Percentiles rank a stretch among this genome's conserved stretches.
Evolutionary conservation across 768 basidiomycete species (phyloP).

Genomic region (Serendipita indica): DNA sequence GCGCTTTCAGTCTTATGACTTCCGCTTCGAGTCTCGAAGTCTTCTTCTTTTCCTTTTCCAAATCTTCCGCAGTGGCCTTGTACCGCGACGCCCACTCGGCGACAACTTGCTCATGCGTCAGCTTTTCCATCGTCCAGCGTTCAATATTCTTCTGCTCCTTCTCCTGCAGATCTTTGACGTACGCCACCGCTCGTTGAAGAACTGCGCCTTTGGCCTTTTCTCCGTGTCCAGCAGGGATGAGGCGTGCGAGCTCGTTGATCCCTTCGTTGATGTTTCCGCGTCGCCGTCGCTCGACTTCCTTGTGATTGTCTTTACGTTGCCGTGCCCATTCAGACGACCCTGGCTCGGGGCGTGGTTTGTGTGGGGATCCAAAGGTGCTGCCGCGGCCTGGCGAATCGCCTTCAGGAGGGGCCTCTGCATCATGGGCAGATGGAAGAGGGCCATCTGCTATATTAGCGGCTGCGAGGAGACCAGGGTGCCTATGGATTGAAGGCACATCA

Average conservation of each 20-base stretch:
- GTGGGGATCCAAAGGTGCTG: not conserved
- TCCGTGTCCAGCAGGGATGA: constrained; percentile 76
- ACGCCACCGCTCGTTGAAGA: constrained; percentile 73
- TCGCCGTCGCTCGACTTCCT: constrained; percentile 93
- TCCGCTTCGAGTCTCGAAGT: constrained; percentile 14
- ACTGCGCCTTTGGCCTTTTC: constrained; percentile 87
- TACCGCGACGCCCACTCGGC: constrained; percentile 79
- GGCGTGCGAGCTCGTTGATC: constrained; percentile 78
- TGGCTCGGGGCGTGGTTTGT: not conserved
- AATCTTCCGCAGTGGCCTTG: constrained; percentile 41
- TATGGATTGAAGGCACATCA: not conserved
- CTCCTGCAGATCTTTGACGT: constrained; percentile 83
- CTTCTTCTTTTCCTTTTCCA: constrained; percentile 22
- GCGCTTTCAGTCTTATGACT: constrained; percentile 9
- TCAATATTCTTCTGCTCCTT: constrained; percentile 84
- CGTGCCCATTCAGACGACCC: constrained; percentile 67
- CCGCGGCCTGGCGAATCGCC: not conserved
- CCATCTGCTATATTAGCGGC: constrained; percentile 6
- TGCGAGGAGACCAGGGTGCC: not conserved
- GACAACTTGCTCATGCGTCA: constrained; percentile 73
- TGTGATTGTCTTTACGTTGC: constrained; percentile 75
- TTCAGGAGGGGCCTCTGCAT: not conserved
- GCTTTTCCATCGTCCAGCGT: constrained; percentile 86
- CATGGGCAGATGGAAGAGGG: not conserved
- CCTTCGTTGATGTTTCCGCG: constrained; percentile 94